Evolutionary conservation across 768 basidiomycete species (phyloP).

Genomic region (Piloderma croceum): DNA sequence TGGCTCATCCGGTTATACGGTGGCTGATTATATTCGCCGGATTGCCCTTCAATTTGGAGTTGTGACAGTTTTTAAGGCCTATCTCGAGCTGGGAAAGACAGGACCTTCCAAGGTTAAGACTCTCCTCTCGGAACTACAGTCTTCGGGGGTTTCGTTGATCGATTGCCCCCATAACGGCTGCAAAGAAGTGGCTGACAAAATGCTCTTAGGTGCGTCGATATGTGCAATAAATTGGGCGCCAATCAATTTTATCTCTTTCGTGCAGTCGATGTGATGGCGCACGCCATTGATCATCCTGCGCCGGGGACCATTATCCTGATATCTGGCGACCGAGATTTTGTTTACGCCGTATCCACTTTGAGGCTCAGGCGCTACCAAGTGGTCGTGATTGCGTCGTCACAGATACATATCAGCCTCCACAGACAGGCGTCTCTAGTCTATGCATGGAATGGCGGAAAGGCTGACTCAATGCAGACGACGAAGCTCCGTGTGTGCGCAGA

Average conservation of each 20-base stretch:
- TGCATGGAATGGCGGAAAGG: neutral
- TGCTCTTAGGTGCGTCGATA: slow-evolving; percentile 44
- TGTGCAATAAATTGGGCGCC: too few species aligned
- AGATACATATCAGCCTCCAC: neutral
- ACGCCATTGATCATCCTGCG: slow-evolving; percentile 55
- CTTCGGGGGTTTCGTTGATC: slow-evolving; percentile 38
- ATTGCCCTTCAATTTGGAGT: slow-evolving; percentile 42
- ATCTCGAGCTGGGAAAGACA: slow-evolving; percentile 40
- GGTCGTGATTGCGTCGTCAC: slow-evolving; percentile 35
- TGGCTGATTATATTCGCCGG: slow-evolving; percentile 40
- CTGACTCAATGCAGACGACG: neutral
- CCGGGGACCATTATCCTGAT: slow-evolving; percentile 57
- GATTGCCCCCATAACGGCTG: slow-evolving; percentile 29
- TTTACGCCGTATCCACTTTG: slow-evolving; percentile 55
- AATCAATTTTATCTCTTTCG: too few species aligned
- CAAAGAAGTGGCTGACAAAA: slow-evolving; percentile 39
- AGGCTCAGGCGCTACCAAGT: slow-evolving; percentile 49
- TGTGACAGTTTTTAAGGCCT: slow-evolving; percentile 48
- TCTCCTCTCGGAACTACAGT: slow-evolving; percentile 38
- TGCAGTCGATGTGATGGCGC: slow-evolving; percentile 61
- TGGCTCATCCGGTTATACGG: slow-evolving; percentile 33
- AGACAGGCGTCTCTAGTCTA: neutral
- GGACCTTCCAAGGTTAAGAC: slow-evolving; percentile 15
- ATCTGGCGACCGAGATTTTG: slow-evolving; percentile 62
- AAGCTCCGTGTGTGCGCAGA: neutral